Evolutionary conservation across 352 stramenopile species (phyloP), one percentile per base, ranked within the genome.

Genomic region (Phytopythium montanum): DNA sequence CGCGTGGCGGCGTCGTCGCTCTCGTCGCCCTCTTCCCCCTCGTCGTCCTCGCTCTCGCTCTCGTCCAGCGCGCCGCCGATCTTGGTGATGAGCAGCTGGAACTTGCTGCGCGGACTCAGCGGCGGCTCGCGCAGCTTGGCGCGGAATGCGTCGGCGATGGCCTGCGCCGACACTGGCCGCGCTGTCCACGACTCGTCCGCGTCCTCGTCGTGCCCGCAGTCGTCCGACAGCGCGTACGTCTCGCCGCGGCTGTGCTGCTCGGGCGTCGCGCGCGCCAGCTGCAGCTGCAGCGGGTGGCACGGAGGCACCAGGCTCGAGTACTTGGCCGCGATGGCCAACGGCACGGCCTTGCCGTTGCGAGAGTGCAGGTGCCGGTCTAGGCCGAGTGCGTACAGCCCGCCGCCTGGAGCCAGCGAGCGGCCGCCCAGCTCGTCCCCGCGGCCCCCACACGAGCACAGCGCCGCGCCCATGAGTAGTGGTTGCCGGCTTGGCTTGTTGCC

Each of bases 41-140:
- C 42, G 23, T 29, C 54, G 26, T 26, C 31, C 18, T 45, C n/a
- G 39, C n/a, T n/a, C n/a, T 60, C 42, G 10, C 48, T 46, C 9
- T 36, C 54, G n/a, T 60, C 50, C 33, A 54, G 19, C 34, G 25
- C 36, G 18, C 56, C 60, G 39, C 38, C 23, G 19, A 45, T 12
- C 23, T 55, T 26, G 29, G 33, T 42, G 25, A 72, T 72, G 58
- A 90, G 60, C 48, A 88, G 69, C 54, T 75, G 56, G 61, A 91
- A 83, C 58, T 91, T 91, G 57, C 81, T 88, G 52, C 75, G 73
- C 9, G 81, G 76, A 62, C 79, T 87, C 50, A 91, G 79, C 38
- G 80, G 77, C 38, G 76, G 76, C 65, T 91, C 81, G 31, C 83
- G 76, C 26, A 91, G 68, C 48, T 91, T 91, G 49, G 74, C 66